Percentiles rank a stretch among this genome's conserved stretches.
Evolutionary conservation across 495 filamentous ascomycete species (phyloP).

Genomic region (Evansstolkia leycettana): DNA sequence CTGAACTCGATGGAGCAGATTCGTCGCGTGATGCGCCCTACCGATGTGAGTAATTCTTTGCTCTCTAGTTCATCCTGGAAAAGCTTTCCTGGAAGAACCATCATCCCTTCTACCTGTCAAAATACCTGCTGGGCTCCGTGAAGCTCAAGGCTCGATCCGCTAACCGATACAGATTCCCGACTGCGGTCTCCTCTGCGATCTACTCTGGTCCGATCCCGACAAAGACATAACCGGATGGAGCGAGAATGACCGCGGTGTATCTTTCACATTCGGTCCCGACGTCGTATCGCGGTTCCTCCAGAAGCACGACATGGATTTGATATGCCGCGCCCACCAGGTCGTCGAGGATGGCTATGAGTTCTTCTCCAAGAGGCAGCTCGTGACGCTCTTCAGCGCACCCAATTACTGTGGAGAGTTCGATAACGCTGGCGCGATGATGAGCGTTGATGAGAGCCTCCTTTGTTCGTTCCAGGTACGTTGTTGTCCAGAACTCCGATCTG

Average conservation of each 20-base stretch:
- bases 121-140: constrained; percentile 14
- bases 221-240: constrained; percentile 99
- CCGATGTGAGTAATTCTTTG: constrained; percentile 67
- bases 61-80: constrained; percentile 1
- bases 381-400: constrained; percentile 94
- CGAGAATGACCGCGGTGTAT: constrained; percentile 97
- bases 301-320: constrained; percentile 99
- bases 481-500: constrained; percentile 6
- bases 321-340: constrained; percentile 97
- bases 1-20: constrained; percentile 99
- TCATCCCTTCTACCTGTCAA: neutral
- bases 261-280: constrained; percentile 98
- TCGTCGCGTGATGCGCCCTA: constrained; percentile 94
- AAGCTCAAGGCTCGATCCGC: constrained; percentile 33
- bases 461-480: constrained; percentile 91
- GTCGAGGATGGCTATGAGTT: constrained; percentile 99
- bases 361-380: constrained; percentile 96
- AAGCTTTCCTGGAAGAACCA: constrained; percentile 1
- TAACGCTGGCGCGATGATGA: constrained; percentile 99
- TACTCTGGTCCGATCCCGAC: constrained; percentile 97
- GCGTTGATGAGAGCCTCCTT: constrained; percentile 95
- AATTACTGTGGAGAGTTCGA: constrained; percentile 99
- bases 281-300: constrained; percentile 97
- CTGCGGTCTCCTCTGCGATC: constrained; percentile 92
- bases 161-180: constrained; percentile 78